Percentiles rank a stretch among this genome's conserved stretches.
Conservation (phyloP, 2,329 filamentous ascomycete genomes). For the Alternaria postmessia region DNA sequence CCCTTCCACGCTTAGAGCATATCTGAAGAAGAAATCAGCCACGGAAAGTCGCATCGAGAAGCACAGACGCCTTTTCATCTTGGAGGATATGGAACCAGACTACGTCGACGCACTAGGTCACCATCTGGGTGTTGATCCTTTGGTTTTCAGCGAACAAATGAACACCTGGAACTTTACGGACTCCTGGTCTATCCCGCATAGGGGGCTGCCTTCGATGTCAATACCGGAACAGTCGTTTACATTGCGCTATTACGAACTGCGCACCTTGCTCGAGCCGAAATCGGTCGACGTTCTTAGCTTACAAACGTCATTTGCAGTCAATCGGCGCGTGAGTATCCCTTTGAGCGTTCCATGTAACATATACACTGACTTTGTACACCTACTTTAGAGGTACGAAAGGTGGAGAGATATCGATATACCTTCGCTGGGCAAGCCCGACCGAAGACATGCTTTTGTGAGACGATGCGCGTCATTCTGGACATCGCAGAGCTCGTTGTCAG, state of each 20-base stretch:
- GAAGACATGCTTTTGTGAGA: constrained; percentile 19
- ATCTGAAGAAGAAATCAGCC: background rate
- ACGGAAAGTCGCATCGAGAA: background rate
- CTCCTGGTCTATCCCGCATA: constrained; percentile 24
- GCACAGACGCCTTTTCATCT: constrained; percentile 25
- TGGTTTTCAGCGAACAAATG: constrained; percentile 34
- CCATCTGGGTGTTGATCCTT: constrained; percentile 25
- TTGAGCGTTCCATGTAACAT: too few species aligned
- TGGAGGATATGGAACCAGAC: constrained; percentile 30
- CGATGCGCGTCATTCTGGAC: constrained; percentile 33
- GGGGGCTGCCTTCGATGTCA: constrained; percentile 27
- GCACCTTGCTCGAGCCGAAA: background rate
- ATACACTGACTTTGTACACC: too few species aligned
- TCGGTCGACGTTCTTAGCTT: background rate
- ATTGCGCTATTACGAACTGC: constrained; percentile 13
- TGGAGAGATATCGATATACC: constrained; percentile 29
- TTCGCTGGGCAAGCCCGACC: constrained; percentile 11
- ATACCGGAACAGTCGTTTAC: constrained; percentile 24
- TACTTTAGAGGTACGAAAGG: background rate
- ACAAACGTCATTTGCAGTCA: background rate
- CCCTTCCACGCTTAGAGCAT: background rate
- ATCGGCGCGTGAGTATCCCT: too few species aligned
- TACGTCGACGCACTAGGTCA: constrained; percentile 28
- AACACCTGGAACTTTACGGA: constrained; percentile 35
- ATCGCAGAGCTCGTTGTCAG: background rate